Evolutionary conservation across 2,329 filamentous ascomycete genomes (phyloP).

Genomic region (Penicillium olsonii): DNA sequence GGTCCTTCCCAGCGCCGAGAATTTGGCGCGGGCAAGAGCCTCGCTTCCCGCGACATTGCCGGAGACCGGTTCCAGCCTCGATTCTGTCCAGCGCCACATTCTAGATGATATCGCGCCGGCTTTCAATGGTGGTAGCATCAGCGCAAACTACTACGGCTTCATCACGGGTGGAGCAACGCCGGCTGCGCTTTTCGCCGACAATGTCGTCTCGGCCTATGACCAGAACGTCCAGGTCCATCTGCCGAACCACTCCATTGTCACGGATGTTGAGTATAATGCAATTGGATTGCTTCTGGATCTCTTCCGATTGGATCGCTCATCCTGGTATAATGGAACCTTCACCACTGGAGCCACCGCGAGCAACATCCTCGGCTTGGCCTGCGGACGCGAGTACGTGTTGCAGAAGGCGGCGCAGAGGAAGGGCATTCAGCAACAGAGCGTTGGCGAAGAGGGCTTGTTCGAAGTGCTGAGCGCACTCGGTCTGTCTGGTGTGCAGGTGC

Average conservation of each 20-base stretch:
- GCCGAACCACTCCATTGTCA: conserved; percentile 71
- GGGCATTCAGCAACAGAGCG: conserved; percentile 41
- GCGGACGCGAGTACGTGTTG: conserved; percentile 65
- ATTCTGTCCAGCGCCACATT: conserved; percentile 40
- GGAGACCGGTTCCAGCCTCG: conserved; percentile 32
- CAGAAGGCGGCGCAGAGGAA: conserved; percentile 45
- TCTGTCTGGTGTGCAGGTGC: conserved; percentile 69
- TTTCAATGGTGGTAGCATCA: conserved; percentile 66
- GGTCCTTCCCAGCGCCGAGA: conserved; percentile 34
- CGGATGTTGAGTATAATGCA: conserved; percentile 73
- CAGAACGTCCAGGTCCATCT: conserved; percentile 85
- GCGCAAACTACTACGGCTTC: conserved; percentile 80
- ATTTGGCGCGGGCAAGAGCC: conserved; percentile 33
- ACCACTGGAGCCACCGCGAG: conserved; percentile 71
- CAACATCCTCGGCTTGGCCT: conserved; percentile 66
- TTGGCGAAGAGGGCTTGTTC: conserved; percentile 71
- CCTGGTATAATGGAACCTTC: conserved; percentile 75
- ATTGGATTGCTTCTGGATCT: conserved; percentile 69
- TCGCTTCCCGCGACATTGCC: conserved; percentile 35
- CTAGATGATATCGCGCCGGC: conserved; percentile 50
- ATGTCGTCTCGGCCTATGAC: conserved; percentile 76
- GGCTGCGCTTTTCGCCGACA: conserved; percentile 78
- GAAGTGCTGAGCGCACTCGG: conserved; percentile 65
- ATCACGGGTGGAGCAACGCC: conserved; percentile 81
- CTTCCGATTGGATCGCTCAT: conserved; percentile 57